A percentile compares a stretch with the other conserved stretches of the same genome.
These are phyloP conservation scores for Casaregolazyma lundiana DNA, from an alignment of 1,139 yeast species.

Conservation along the genomic window DNA sequence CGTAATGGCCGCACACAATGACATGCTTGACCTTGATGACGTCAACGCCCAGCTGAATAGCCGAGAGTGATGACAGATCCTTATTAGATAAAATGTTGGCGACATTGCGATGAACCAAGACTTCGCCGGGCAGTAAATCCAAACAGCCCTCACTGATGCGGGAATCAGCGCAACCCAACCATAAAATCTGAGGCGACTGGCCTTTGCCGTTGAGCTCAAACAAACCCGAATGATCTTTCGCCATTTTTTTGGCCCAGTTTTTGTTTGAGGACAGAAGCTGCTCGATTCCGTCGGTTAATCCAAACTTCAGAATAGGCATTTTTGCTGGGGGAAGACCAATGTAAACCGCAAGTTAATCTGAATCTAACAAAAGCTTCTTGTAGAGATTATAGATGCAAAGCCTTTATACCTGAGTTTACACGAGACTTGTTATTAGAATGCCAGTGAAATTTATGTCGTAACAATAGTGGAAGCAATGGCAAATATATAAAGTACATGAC, in stretches of 20 bases:
- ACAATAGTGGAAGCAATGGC: no score
- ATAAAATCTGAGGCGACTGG: conserved; percentile 86
- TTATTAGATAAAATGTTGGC: conserved; percentile 74
- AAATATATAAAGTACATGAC: neutral
- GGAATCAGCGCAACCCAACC: conserved; percentile 97
- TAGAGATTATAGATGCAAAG: no score
- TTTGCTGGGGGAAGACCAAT: neutral
- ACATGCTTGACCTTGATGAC: conserved; percentile 78
- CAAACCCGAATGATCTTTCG: conserved; percentile 56
- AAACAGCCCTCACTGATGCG: conserved; percentile 79
- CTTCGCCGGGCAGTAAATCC: conserved; percentile 81
- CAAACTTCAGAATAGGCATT: conserved; percentile 25
- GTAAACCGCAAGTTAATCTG: no score
- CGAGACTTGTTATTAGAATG: no score
- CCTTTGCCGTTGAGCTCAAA: conserved; percentile 73
- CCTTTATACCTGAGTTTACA: no score
- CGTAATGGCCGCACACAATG: conserved; percentile 95
- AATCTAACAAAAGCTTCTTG: neutral
- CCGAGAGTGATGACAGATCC: conserved; percentile 76
- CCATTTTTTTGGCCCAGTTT: conserved; percentile 59
- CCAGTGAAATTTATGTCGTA: neutral
- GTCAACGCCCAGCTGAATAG: conserved; percentile 86
- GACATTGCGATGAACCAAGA: conserved; percentile 88
- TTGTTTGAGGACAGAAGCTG: conserved; percentile 68
- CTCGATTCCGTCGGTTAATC: conserved; percentile 36